Percentiles rank a stretch among this genome's conserved stretches.
Evolutionary conservation across 768 basidiomycete genomes (phyloP).

Genomic region (Rhodotorula kratochvilovae): DNA sequence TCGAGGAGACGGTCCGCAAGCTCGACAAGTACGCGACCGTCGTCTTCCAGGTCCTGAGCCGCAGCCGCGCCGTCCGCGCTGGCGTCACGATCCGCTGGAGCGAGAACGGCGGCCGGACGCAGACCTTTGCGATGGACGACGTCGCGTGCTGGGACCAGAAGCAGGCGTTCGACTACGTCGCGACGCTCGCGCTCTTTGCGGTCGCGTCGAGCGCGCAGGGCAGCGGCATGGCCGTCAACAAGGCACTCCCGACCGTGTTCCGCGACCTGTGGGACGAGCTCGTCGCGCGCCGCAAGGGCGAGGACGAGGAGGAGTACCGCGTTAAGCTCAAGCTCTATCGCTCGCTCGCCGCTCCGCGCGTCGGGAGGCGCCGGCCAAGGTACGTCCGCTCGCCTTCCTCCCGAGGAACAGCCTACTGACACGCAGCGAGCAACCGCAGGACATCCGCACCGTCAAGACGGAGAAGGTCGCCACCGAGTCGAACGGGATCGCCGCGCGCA

Average conservation of each 20-base stretch:
- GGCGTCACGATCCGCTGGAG: constrained; percentile 68
- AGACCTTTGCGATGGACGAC: constrained; percentile 61
- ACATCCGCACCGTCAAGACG: neutral
- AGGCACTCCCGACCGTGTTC: constrained; percentile 70
- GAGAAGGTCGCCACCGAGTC: constrained; percentile 11
- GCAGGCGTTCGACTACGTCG: constrained; percentile 86
- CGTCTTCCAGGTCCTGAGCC: constrained; percentile 59
- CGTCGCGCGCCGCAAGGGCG: constrained; percentile 59
- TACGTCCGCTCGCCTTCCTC: neutral
- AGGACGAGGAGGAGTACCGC: constrained; percentile 64
- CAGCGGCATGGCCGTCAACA: constrained; percentile 48
- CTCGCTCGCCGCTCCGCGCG: constrained; percentile 54
- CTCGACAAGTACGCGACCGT: constrained; percentile 69
- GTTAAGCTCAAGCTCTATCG: constrained; percentile 66
- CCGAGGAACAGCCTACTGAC: too few species aligned
- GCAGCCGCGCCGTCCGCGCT: constrained; percentile 70
- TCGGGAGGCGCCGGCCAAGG: constrained; percentile 14
- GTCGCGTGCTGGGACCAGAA: constrained; percentile 69
- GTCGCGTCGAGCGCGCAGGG: constrained; percentile 53
- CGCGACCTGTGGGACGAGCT: constrained; percentile 90
- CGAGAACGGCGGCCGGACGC: constrained; percentile 44
- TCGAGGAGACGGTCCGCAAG: constrained; percentile 60
- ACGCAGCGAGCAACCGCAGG: constrained; percentile 10
- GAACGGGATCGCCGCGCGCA: constrained; percentile 7
- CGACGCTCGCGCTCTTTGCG: constrained; percentile 76